Base-by-base conservation (phyloP, 2,329 filamentous ascomycete genomes). In the Knufia petricola region DNA sequence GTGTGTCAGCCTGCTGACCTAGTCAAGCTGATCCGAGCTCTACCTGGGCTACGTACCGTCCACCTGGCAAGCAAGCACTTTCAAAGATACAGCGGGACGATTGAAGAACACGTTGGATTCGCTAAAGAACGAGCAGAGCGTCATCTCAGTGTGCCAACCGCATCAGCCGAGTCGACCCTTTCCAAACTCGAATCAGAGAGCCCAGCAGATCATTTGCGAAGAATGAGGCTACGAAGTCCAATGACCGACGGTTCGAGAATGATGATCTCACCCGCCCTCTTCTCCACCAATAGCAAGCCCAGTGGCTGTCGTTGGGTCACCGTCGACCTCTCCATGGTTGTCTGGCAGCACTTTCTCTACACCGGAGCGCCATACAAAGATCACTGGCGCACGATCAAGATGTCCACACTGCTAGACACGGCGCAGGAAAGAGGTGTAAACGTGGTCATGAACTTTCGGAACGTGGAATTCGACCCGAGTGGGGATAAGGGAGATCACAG, bases 321-420 rank as follows among this genome's bases (percentile, higher is more conserved):
- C 2, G 44, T 47, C 12, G 44, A 47, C 23, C 44, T 47, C 6
- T 26, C 19, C 23, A 31, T 47, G 32, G 10, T 47, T 4, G 34
- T 39, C 9, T 47, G 44, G 44, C 44, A 47, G 32, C 44, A 47
- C 32, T 47, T 47, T 21, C 34, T 47, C 17, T 47, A 47, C 28
- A 26, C 44, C 8, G 44, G 44, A 2, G 32, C 44, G 4, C 44
- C 44, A 15, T 47, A 47, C 15, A 31, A 23, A 28, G 44, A 47
- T 19, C 44, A 47, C 23, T 47, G 44, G 44, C 44, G 44, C 2
- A 37, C 7, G n/a, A 34, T 30, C 8, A 38, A 39, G 23, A 47
- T 47, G 44, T 21, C 17, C 23, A 39, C 44, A 9, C 23, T 47
- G n/a, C 24, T 47, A 15, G 44, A 38, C 12, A 39, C 12, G 2